Evolutionary conservation across 805 yeast species (phyloP).

Genomic region (Hanseniaspora guilliermondii): DNA sequence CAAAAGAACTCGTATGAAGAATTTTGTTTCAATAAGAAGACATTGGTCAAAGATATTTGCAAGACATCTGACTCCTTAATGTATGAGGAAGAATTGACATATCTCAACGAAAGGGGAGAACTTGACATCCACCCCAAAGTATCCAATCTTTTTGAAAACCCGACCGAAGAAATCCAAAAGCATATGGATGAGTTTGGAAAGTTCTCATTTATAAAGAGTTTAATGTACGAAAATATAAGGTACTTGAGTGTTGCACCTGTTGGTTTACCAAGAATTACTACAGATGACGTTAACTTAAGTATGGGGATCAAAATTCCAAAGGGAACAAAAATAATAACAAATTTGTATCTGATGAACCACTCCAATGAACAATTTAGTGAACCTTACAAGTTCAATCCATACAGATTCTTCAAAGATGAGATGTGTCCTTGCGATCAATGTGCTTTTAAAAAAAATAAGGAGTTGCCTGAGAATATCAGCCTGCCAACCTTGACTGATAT

Average conservation of each 20-base stretch:
- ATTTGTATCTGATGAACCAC: constrained; percentile 7
- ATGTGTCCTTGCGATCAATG: neutral
- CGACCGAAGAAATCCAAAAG: neutral
- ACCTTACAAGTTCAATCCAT: neutral
- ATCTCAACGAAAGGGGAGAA: neutral
- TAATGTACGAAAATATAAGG: neutral
- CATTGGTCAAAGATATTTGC: neutral
- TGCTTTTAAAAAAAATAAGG: neutral
- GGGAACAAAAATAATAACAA: constrained; percentile 4
- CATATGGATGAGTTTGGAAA: constrained; percentile 1
- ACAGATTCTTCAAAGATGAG: neutral
- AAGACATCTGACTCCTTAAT: neutral
- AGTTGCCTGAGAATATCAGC: neutral
- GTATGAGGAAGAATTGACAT: neutral
- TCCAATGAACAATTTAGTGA: neutral
- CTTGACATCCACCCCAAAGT: neutral
- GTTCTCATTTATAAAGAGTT: neutral
- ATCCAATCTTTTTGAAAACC: neutral
- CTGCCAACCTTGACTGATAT: neutral
- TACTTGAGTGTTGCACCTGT: constrained; percentile 5
- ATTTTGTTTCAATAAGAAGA: neutral
- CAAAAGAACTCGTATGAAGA: neutral
- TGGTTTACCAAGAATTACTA: constrained; percentile 6
- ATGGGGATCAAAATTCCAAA: neutral
- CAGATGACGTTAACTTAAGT: neutral